These are phyloP conservation scores for Polytrichum commune DNA, from an alignment of 225 moss, liverwort and hornwort species.

Conservation along the genomic window DNA sequence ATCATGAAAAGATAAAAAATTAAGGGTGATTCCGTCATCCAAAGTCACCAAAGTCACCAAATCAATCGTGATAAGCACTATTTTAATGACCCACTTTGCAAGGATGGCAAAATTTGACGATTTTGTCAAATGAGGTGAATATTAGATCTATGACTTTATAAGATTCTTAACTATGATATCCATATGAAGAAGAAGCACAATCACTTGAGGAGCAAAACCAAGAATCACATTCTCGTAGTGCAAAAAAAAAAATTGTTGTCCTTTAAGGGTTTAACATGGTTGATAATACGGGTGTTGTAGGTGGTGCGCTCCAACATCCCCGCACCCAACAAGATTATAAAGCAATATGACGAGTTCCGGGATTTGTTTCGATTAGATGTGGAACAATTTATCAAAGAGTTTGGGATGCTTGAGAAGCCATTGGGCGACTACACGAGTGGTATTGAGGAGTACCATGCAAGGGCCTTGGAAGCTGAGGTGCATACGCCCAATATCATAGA, in stretches of 20 bases:
- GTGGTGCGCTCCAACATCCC: slow-evolving; percentile 56
- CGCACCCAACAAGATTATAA: slow-evolving; percentile 67
- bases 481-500: slow-evolving; percentile 65
- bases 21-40: too few species aligned
- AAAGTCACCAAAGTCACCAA: too few species aligned
- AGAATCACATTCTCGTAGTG: too few species aligned
- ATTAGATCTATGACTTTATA: too few species aligned
- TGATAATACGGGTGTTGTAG: slow-evolving; percentile 13
- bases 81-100: background rate
- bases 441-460: slow-evolving; percentile 34
- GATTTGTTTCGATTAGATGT: slow-evolving; percentile 66
- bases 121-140: background rate
- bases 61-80: background rate
- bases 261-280: too few species aligned
- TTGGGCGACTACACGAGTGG: slow-evolving; percentile 54
- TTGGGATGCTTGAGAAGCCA: slow-evolving; percentile 68
- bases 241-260: too few species aligned
- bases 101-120: background rate
- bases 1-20: too few species aligned
- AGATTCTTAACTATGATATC: too few species aligned
- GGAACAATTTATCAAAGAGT: slow-evolving; percentile 65
- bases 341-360: slow-evolving; percentile 51
- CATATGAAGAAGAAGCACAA: too few species aligned
- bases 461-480: slow-evolving; percentile 51
- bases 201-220: too few species aligned